Conservation (phyloP, 2,329 filamentous ascomycete species). For the Ceratocystis alfenasii region DNA sequence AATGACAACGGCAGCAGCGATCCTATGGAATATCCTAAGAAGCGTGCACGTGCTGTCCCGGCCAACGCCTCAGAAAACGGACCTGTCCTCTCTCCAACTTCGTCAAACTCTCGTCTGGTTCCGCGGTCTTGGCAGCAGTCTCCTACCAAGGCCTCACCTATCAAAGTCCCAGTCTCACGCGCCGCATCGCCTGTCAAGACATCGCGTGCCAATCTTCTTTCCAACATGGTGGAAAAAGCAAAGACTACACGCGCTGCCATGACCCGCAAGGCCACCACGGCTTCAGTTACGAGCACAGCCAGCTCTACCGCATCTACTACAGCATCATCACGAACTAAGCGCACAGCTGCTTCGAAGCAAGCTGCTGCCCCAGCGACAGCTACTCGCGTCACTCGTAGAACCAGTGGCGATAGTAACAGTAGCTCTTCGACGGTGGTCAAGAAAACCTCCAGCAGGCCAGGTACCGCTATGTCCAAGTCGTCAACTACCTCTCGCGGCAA, state of each 20-base stretch:
- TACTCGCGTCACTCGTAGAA: slow-evolving; percentile 42
- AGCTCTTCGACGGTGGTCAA: slow-evolving; percentile 55
- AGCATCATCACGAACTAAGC: slow-evolving; percentile 23
- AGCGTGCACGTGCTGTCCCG: slow-evolving; percentile 39
- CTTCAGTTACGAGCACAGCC: slow-evolving; percentile 35
- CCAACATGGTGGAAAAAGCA: slow-evolving; percentile 49
- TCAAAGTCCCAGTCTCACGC: slow-evolving; percentile 36
- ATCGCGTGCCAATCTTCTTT: slow-evolving; percentile 32
- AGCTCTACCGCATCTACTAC: slow-evolving; percentile 35
- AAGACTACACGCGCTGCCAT: slow-evolving; percentile 42
- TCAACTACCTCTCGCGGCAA: slow-evolving; percentile 26
- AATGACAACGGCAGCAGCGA: slow-evolving; percentile 41
- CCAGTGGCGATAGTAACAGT: slow-evolving; percentile 51
- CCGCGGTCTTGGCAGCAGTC: slow-evolving; percentile 28
- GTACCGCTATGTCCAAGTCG: slow-evolving; percentile 33
- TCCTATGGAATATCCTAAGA: slow-evolving; percentile 56
- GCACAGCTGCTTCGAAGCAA: slow-evolving; percentile 25
- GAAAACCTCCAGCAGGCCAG: slow-evolving; percentile 33
- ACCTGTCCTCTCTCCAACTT: slow-evolving; percentile 68
- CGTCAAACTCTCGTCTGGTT: slow-evolving; percentile 62
- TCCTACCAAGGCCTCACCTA: slow-evolving; percentile 29
- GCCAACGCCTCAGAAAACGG: slow-evolving; percentile 35
- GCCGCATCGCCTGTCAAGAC: slow-evolving; percentile 53
- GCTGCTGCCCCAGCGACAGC: slow-evolving; percentile 35
- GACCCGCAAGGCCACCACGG: slow-evolving; percentile 36